Percentiles rank a stretch among this genome's conserved stretches.
phyloP scores from a whole-genome alignment of 345 rosid species.

The Raphanus sativus region DNA sequence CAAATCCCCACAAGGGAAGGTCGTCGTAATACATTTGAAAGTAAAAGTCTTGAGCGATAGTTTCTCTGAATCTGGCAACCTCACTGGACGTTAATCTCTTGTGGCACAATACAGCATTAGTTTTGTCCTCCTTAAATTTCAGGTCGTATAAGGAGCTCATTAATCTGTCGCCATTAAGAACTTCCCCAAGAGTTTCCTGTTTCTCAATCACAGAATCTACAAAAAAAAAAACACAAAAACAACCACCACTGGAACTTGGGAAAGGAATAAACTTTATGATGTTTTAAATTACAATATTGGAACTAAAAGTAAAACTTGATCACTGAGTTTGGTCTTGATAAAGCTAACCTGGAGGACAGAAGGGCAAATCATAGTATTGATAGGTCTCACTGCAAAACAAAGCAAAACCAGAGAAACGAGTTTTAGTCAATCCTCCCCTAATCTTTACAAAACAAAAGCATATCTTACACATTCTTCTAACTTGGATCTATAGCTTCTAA shows the following conservation, averaged over 20 bases:
- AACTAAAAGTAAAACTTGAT: constrained; percentile 9
- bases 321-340: constrained; percentile 19
- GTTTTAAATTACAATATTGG: background rate
- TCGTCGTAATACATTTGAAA: constrained; percentile 86
- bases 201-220: constrained; percentile 58
- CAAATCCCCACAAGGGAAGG: constrained; percentile 89
- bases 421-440: background rate
- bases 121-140: constrained; percentile 56
- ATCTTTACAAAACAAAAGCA: background rate
- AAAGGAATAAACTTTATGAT: constrained; percentile 5
- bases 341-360: constrained; percentile 80
- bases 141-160: constrained; percentile 52
- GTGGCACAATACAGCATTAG: constrained; percentile 43
- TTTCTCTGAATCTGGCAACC: constrained; percentile 52
- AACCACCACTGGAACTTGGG: constrained; percentile 10
- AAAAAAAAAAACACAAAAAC: constrained; percentile 5
- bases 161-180: constrained; percentile 75
- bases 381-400: constrained; percentile 80
- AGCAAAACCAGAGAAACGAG: background rate
- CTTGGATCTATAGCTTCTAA: constrained; percentile 8
- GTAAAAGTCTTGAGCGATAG: constrained; percentile 65
- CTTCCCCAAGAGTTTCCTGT: constrained; percentile 75
- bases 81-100: constrained; percentile 53
- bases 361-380: constrained; percentile 70
- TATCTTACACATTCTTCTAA: constrained; percentile 11